Percentiles rank a stretch among this genome's conserved stretches.
Conservation (phyloP, 2,329 filamentous ascomycete species). For the Fusarium sambucinum region DNA sequence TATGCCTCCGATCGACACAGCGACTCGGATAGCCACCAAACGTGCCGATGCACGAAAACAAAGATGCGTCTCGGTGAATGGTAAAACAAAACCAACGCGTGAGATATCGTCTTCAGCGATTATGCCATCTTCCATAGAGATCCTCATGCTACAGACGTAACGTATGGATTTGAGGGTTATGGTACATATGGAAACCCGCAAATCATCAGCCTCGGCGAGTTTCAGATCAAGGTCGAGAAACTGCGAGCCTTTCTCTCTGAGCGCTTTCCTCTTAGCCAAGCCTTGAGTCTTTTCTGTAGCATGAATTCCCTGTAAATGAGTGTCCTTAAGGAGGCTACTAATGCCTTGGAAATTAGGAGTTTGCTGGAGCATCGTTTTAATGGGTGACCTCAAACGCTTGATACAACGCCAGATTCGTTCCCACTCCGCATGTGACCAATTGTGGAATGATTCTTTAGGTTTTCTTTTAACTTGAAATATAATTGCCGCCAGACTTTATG, state of each 20-base stretch:
- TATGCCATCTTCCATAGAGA: neutral
- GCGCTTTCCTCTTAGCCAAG: neutral
- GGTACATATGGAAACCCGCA: neutral
- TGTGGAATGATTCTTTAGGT: neutral
- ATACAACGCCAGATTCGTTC: neutral
- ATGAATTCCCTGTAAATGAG: neutral
- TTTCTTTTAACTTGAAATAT: neutral
- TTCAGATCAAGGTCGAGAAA: neutral
- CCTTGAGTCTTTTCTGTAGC: neutral
- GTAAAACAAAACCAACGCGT: neutral
- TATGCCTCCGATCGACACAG: slow-evolving; percentile 2
- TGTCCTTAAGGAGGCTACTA: neutral
- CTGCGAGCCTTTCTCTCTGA: neutral
- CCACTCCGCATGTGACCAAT: neutral
- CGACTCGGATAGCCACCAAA: neutral
- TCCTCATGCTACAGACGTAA: slow-evolving; percentile 19
- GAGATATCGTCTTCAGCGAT: neutral
- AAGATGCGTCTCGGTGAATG: neutral
- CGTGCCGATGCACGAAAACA: fast-evolving
- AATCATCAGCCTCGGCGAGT: fast-evolving
- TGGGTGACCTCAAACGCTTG: neutral
- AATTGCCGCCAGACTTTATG: neutral
- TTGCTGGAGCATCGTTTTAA: neutral
- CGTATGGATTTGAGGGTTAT: neutral
- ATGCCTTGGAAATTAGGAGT: neutral